phyloP scores from a whole-genome alignment of 2,329 filamentous ascomycete genomes.

The Cladosporium oxysporum region DNA sequence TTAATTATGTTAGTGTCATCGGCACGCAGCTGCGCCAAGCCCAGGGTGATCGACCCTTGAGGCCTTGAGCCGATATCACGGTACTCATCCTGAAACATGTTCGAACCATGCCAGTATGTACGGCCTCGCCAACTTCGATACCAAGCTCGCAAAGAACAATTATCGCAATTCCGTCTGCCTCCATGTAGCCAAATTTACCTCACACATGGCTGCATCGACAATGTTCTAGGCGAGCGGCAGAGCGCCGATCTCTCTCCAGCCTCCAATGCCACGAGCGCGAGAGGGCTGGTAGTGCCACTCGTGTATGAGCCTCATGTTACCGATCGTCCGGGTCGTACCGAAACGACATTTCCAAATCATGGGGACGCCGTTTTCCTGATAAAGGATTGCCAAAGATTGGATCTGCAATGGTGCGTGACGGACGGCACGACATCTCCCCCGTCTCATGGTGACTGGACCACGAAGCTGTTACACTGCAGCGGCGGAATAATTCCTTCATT shows the following conservation, averaged over 20 bases:
- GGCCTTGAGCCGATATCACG: too few species aligned
- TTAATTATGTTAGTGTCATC: background rate
- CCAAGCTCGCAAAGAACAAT: background rate
- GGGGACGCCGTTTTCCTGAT: background rate
- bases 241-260: background rate
- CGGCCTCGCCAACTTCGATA: background rate
- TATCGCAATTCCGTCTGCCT: background rate
- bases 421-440: background rate
- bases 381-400: background rate
- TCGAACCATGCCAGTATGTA: background rate
- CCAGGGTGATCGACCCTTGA: background rate
- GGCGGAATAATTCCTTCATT: background rate
- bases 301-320: slow-evolving; percentile 5
- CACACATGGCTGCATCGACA: background rate
- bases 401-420: background rate
- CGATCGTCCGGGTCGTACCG: background rate
- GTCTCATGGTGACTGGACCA: background rate
- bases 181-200: background rate
- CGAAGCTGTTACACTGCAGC: background rate
- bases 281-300: background rate
- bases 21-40: background rate
- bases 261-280: slow-evolving; percentile 5
- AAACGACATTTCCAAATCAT: slow-evolving; percentile 12
- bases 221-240: slow-evolving; percentile 1
- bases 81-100: background rate